phyloP scores from a whole-genome alignment of 345 rosid species.

The Arabidopsis suecica region DNA sequence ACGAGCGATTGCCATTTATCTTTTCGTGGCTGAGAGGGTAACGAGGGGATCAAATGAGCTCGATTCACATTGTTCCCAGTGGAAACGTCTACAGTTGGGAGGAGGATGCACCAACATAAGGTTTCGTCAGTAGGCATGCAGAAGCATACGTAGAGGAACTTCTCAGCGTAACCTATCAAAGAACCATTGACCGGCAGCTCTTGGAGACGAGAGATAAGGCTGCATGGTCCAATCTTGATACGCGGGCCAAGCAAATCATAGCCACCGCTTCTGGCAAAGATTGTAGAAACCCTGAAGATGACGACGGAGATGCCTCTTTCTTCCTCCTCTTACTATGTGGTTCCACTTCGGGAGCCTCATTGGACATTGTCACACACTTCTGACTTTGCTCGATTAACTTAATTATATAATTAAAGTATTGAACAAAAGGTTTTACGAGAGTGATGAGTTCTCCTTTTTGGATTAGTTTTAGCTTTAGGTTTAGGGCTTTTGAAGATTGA shows the following conservation, averaged over 20 bases:
- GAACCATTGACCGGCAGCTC: conserved; percentile 51
- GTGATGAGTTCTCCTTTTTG: no score
- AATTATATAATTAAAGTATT: no score
- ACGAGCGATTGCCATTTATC: no score
- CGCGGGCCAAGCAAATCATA: conserved; percentile 59
- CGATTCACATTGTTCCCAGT: neutral
- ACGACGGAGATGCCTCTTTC: neutral
- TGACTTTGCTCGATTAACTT: no score
- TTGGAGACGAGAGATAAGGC: conserved; percentile 60
- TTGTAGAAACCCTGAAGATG: neutral
- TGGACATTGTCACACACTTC: no score
- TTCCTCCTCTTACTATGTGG: neutral
- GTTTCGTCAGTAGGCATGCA: conserved; percentile 46
- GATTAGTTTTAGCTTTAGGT: no score
- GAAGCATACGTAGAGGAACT: conserved; percentile 58
- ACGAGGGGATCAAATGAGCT: no score
- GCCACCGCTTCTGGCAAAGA: conserved; percentile 60
- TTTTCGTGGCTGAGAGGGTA: no score
- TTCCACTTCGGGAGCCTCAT: no score
- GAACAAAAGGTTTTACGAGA: no score
- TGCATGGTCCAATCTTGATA: conserved; percentile 62
- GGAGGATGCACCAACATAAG: conserved; percentile 53
- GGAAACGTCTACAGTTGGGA: neutral
- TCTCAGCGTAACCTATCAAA: conserved; percentile 38
- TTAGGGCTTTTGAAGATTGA: no score